Conservation (phyloP, 441 rosid species). For the Daphne laureola region DNA sequence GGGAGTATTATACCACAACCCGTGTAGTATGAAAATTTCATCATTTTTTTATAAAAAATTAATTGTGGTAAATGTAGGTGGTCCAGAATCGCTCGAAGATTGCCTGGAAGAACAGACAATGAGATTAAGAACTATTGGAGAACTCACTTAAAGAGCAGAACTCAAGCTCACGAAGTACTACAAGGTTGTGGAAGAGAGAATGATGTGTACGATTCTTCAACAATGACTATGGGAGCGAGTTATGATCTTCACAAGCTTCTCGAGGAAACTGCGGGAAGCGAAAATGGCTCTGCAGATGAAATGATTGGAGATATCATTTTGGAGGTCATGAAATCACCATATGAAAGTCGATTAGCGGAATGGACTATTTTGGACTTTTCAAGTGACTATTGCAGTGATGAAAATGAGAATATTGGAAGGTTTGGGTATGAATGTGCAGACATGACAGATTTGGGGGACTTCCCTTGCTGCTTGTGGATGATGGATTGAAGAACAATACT, state of each 20-base stretch:
- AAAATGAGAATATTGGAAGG: slow-evolving; percentile 14
- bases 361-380: slow-evolving; percentile 46
- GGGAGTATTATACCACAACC: no score
- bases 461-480: slow-evolving; percentile 44
- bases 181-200: slow-evolving; percentile 27
- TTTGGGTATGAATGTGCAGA: slow-evolving; percentile 30
- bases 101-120: slow-evolving; percentile 81
- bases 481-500: slow-evolving; percentile 16
- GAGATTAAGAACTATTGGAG: slow-evolving; percentile 82
- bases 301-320: slow-evolving; percentile 19
- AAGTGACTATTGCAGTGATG: slow-evolving; percentile 19
- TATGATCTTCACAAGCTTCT: slow-evolving; percentile 13
- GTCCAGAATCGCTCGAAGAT: slow-evolving; percentile 59
- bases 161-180: slow-evolving; percentile 20
- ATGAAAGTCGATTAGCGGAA: slow-evolving; percentile 36
- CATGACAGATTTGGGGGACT: slow-evolving; percentile 27
- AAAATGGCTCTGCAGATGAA: slow-evolving; percentile 12
- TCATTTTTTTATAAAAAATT: no score
- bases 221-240: slow-evolving; percentile 13
- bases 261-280: slow-evolving; percentile 16
- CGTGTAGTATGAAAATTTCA: no score
- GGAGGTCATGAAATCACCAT: slow-evolving; percentile 37
- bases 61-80: slow-evolving; percentile 37
- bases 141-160: slow-evolving; percentile 49
- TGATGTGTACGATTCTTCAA: slow-evolving; percentile 18